Percentiles rank a stretch among this genome's conserved stretches.
Conservation (phyloP, 208 protist genomes). For the Leishmania mexicana region DNA sequence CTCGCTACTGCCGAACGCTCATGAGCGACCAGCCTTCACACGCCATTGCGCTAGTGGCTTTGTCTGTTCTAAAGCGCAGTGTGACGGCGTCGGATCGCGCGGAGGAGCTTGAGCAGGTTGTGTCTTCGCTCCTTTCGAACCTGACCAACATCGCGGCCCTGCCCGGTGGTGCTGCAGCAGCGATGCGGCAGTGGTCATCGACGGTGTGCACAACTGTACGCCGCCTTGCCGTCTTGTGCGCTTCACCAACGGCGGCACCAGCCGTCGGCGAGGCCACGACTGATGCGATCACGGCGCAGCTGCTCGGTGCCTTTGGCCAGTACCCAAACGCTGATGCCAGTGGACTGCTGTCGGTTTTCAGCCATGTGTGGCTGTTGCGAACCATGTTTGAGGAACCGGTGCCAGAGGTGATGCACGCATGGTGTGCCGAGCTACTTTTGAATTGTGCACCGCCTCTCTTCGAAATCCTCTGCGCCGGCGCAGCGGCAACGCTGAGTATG, state of each 20-base stretch:
- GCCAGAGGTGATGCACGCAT: conserved; percentile 6
- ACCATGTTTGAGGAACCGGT: conserved; percentile 26
- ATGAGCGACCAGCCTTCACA: background rate
- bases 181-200: conserved; percentile 19
- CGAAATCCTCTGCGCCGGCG: conserved; percentile 13
- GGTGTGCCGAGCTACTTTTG: conserved; percentile 20
- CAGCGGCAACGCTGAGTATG: background rate
- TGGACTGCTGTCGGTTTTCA: conserved; percentile 5
- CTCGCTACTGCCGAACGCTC: conserved; percentile 23
- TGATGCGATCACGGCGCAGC: conserved; percentile 7
- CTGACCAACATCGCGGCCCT: conserved; percentile 6
- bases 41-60: conserved; percentile 32
- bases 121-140: conserved; percentile 12
- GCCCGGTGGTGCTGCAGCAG: background rate
- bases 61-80: conserved; percentile 55
- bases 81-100: conserved; percentile 3
- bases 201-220: conserved; percentile 8
- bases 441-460: conserved; percentile 20
- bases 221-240: conserved; percentile 16
- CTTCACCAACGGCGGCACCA: background rate
- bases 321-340: background rate
- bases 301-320: conserved; percentile 12
- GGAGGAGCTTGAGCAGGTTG: conserved; percentile 23
- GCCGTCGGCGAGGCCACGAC: background rate
- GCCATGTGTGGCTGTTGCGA: conserved; percentile 20